These are phyloP conservation scores for Musa beccarii DNA, from an alignment of 176 grass and related monocot genomes.

Conservation along the genomic window DNA sequence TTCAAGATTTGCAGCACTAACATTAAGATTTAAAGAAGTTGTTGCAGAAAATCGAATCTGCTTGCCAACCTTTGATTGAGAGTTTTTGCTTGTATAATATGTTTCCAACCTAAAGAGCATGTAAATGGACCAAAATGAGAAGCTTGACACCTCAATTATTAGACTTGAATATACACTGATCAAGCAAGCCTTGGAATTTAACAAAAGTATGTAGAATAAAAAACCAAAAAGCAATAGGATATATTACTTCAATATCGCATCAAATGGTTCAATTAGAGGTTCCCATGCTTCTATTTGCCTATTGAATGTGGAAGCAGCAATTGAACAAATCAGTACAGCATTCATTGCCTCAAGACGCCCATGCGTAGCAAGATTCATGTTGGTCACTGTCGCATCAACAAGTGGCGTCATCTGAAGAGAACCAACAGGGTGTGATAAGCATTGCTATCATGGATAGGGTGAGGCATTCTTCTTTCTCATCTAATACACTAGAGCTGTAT, in stretches of 20 bases:
- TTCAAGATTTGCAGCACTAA: conserved; percentile 86
- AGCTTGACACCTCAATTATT: not conserved
- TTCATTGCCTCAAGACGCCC: conserved; percentile 86
- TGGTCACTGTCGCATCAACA: conserved; percentile 67
- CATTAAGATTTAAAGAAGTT: conserved; percentile 64
- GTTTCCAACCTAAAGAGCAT: conserved; percentile 70
- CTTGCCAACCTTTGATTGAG: conserved; percentile 69
- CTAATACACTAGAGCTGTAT: conserved; percentile 14
- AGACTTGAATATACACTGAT: not conserved
- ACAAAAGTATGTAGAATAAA: not conserved
- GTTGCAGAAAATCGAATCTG: conserved; percentile 78
- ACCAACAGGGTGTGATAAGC: conserved; percentile 7
- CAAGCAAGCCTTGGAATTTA: conserved; percentile 9
- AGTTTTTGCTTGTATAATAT: conserved; percentile 65
- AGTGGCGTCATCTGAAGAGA: conserved; percentile 73
- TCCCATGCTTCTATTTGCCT: conserved; percentile 94
- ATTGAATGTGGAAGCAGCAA: conserved; percentile 95
- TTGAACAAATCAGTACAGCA: conserved; percentile 85
- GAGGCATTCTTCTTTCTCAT: not conserved
- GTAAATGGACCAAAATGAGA: not conserved
- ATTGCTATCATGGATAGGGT: not conserved
- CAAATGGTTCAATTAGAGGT: conserved; percentile 95
- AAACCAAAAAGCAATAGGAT: not conserved
- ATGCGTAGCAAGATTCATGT: conserved; percentile 90
- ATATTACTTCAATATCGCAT: conserved; percentile 97